Evolutionary conservation across 2,329 filamentous ascomycete genomes (phyloP), one percentile per base, ranked within the genome.

Genomic region (Aspergillus transmontanensis): DNA sequence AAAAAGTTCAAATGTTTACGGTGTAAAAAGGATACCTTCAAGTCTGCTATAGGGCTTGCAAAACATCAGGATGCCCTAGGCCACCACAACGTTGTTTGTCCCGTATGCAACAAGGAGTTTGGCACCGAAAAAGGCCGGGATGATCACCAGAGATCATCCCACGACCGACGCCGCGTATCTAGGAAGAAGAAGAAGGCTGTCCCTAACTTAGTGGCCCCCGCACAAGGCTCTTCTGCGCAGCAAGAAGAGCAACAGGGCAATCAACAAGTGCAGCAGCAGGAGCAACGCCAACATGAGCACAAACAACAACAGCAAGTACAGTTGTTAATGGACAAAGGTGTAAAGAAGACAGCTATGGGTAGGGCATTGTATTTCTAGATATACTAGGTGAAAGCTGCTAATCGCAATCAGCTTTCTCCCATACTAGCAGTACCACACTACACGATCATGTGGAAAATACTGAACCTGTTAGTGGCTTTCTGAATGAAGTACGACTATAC

Each of bases 11-110:
- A 36, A 30, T 61, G 62, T 32, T 10, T 48, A 21, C 45, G 23
- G 6, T 64, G 62, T 51, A 48, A 41, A 26, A 59, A 56, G 34
- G 30, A 57, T 34, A 50, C 32, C 14, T 61, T 64, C 51, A 61
- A 21, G 16, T 43, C 58, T 7, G 55, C 32, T 12, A 14, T 28
- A 6, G 62, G 48, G 26, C 56, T 64, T 9, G 43, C 61, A n/a
- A 48, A 39, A 5, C 62, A 61, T 30, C 62, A 59, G 12, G 41
- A 45, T 53, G 50, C 62, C 6, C 41, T 61, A 32, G 56, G 46
- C 23, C 59, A 61, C 28, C 36, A 32, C n/a, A 50, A 26, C 6
- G 23, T n/a, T 36, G 48, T 46, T n/a, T 58, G 50, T 28, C 23
- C 43, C 21, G 32, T 46, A 23, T 56, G 32, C 32, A 36, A 43